Base-by-base conservation (phyloP, 805 yeast species). In the Saturnispora sekii region DNA sequence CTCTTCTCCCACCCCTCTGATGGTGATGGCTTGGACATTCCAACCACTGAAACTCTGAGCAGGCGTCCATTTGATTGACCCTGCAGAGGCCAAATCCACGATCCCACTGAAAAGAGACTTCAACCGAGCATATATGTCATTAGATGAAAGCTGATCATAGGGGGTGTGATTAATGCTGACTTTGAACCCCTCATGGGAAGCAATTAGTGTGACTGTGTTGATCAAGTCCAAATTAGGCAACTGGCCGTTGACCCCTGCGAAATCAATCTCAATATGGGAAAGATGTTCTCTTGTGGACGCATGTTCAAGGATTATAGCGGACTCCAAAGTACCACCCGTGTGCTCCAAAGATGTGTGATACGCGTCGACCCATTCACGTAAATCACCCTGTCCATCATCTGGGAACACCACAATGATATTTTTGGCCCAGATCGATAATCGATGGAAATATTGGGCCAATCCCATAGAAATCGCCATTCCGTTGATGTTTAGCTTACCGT, bases 391-490 rank as follows among this genome's bases (percentile, higher is more conserved):
- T 1, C 83, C 77, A 56, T 88, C 77, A 41, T 79, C 77, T 3
- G 96, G 88, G 41, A 87, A 74, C 26, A 89, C 95, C 36, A 93
- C 66, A 26, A 93, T 84, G 51, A 93, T 81, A 58, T 89, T 94
- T 59, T 93, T 93, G 17, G 96, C 86, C 98, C 97, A 93, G 10
- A 93, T 76, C 7, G 95, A 82, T 84, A 95, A 79, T 52, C 87
- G 72, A 36, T 79, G 72, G 61, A 90, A 84, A 64, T 83, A 90
- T 50, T 89, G 72, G 0, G 93, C 81, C 50, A 93, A 64, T 0
- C 89, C 79, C 14, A 85, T 60, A 2, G 81, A 74, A 31, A 89
- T 61, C 0, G 95, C 75, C 33, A 85, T 68, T 2, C 95, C 98
- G 35, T 95, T 95, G 47, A 77, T 70, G 60, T 93, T 93, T 56